Evolutionary conservation across 164 flowering plant genomes (phyloP).

Genomic region (Kalanchoe fedtschenkoi): DNA sequence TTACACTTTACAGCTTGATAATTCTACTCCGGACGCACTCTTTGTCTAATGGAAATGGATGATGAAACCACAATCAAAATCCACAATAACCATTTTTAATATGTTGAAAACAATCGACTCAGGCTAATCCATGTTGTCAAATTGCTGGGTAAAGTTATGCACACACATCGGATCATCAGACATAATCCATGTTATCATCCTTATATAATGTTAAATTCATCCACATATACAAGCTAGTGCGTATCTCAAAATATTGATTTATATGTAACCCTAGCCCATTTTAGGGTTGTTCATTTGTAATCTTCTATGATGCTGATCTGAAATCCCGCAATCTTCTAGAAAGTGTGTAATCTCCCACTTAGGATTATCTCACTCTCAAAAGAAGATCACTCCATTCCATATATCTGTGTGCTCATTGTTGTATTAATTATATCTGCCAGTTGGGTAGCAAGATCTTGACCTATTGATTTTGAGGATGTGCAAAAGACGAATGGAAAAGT

Average conservation of each 20-base stretch:
- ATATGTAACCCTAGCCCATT: no score
- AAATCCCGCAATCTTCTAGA: neutral
- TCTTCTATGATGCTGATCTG: neutral
- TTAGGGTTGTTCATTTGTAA: neutral
- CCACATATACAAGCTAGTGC: no score
- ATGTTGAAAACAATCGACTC: neutral
- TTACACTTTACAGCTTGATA: neutral
- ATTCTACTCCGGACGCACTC: neutral
- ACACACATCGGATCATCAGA: slow-evolving; percentile 3
- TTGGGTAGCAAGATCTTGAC: neutral
- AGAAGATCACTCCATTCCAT: neutral
- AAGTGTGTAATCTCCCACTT: neutral
- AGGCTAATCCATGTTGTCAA: neutral
- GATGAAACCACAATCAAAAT: slow-evolving; percentile 2
- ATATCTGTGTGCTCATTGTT: no score
- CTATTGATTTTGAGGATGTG: neutral
- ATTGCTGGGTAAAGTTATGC: slow-evolving; percentile 2
- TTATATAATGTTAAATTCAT: no score
- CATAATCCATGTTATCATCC: no score
- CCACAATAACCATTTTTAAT: neutral
- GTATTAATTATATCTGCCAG: neutral
- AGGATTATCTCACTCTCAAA: neutral
- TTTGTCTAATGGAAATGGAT: slow-evolving; percentile 1
- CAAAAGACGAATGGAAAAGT: neutral
- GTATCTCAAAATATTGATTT: no score